phyloP scores from a whole-genome alignment of 345 rosid species.

The Acer negundo region DNA sequence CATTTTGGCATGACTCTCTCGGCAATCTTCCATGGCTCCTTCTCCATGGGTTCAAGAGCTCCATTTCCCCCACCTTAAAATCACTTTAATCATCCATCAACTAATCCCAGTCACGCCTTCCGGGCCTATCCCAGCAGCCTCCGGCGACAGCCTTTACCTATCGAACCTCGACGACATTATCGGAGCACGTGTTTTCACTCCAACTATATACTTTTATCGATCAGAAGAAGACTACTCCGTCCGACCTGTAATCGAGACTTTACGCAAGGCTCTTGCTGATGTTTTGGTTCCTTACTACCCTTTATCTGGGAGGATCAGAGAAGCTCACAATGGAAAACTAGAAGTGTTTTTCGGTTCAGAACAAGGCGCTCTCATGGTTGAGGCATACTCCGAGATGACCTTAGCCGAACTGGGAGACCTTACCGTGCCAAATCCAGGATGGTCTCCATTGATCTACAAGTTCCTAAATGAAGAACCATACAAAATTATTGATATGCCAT shows the following conservation, averaged over 20 bases:
- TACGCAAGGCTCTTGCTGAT: constrained; percentile 52
- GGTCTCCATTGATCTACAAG: constrained; percentile 72
- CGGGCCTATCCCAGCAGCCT: constrained; percentile 48
- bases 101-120: constrained; percentile 53
- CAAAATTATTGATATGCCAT: constrained; percentile 76
- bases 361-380: constrained; percentile 78
- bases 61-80: constrained; percentile 45
- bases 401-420: constrained; percentile 76
- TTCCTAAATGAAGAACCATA: constrained; percentile 74
- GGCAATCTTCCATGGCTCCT: constrained; percentile 50
- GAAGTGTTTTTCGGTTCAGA: constrained; percentile 72
- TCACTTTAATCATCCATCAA: constrained; percentile 45
- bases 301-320: constrained; percentile 77
- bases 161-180: constrained; percentile 83
- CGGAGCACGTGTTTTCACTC: constrained; percentile 85
- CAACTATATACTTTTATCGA: constrained; percentile 74
- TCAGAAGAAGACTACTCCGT: constrained; percentile 20
- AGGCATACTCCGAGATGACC: constrained; percentile 55
- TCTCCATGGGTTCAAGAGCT: constrained; percentile 68
- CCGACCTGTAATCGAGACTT: constrained; percentile 31
- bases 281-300: constrained; percentile 88
- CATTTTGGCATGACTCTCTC: constrained; percentile 6
- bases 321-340: constrained; percentile 60
- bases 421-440: constrained; percentile 82
- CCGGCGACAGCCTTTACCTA: constrained; percentile 64